A percentile compares a stretch with the other conserved stretches of the same genome.
Conservation (phyloP, 2,329 filamentous ascomycete genomes). For the Colletotrichum eremochloae region DNA sequence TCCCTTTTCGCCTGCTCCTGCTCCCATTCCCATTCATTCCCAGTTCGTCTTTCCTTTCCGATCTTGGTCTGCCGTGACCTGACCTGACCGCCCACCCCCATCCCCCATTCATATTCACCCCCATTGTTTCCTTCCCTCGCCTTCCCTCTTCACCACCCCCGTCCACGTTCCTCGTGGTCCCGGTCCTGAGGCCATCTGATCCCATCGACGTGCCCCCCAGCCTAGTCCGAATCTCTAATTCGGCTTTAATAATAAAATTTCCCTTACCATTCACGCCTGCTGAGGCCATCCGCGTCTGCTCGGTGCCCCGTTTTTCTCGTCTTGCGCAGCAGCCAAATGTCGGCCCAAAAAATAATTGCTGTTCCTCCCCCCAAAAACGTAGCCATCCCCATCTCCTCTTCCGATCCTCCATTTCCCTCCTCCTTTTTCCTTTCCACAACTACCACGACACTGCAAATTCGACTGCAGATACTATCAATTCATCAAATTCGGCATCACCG, state of each 20-base stretch:
- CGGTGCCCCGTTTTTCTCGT: conserved; percentile 63
- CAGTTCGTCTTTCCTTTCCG: conserved; percentile 19
- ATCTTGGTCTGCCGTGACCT: conserved; percentile 11
- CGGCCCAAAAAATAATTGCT: conserved; percentile 57
- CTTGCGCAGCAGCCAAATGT: conserved; percentile 52
- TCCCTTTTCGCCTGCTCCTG: conserved; percentile 33
- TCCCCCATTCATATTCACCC: conserved; percentile 10
- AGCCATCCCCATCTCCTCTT: conserved; percentile 63
- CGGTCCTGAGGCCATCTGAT: conserved; percentile 42
- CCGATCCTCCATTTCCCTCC: conserved; percentile 47
- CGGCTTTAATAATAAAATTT: conserved; percentile 53
- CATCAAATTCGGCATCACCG: conserved; percentile 57
- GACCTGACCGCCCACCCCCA: conserved; percentile 29
- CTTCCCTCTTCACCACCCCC: conserved; percentile 23
- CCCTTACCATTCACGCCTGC: conserved; percentile 47
- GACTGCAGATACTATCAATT: conserved; percentile 49
- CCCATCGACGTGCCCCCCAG: conserved; percentile 40
- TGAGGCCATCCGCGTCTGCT: conserved; percentile 44
- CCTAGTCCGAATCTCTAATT: conserved; percentile 42
- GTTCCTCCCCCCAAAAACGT: conserved; percentile 62
- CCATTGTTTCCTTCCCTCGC: conserved; percentile 22
- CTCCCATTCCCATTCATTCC: conserved; percentile 42
- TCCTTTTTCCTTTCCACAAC: conserved; percentile 48
- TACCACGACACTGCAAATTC: conserved; percentile 53
- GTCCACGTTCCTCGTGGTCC: conserved; percentile 44